These are phyloP conservation scores for Berberis vulgaris DNA, from an alignment of 164 flowering plant species.

Conservation along the genomic window DNA sequence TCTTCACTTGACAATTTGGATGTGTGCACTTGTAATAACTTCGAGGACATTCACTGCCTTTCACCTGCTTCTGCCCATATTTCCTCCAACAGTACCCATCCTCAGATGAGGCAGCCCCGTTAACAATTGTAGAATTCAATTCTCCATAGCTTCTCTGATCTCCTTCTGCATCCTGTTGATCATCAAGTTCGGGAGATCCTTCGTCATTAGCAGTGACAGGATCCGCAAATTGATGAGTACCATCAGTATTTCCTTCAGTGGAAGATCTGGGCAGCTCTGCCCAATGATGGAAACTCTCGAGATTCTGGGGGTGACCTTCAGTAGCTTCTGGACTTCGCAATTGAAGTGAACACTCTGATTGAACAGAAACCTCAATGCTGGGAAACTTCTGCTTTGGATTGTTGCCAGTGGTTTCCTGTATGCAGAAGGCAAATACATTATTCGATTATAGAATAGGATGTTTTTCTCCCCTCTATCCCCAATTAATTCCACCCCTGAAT, in stretches of 20 bases:
- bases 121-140: conserved; percentile 17
- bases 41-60: too few relatives aligned
- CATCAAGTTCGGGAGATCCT: conserved; percentile 23
- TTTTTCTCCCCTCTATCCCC: too few relatives aligned
- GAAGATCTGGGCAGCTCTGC: conserved; percentile 22
- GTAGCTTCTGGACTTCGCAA: conserved; percentile 14
- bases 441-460: neutral
- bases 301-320: conserved; percentile 18
- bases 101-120: conserved; percentile 16
- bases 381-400: conserved; percentile 34
- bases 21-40: conserved; percentile 27
- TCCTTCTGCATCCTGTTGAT: neutral
- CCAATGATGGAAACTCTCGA: conserved; percentile 12
- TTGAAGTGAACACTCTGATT: too few relatives aligned
- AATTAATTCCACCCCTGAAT: too few relatives aligned
- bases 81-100: too few relatives aligned
- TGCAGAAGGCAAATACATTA: conserved; percentile 1
- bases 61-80: too few relatives aligned
- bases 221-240: conserved; percentile 1
- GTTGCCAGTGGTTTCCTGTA: conserved; percentile 24
- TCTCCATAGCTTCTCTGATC: conserved; percentile 43
- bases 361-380: conserved; percentile 31
- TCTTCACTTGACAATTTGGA: conserved; percentile 77
- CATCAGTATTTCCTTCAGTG: conserved; percentile 9
- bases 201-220: conserved; percentile 21